Conservation (phyloP, 2,329 filamentous ascomycete genomes). For the Chaetomium strumarium region DNA sequence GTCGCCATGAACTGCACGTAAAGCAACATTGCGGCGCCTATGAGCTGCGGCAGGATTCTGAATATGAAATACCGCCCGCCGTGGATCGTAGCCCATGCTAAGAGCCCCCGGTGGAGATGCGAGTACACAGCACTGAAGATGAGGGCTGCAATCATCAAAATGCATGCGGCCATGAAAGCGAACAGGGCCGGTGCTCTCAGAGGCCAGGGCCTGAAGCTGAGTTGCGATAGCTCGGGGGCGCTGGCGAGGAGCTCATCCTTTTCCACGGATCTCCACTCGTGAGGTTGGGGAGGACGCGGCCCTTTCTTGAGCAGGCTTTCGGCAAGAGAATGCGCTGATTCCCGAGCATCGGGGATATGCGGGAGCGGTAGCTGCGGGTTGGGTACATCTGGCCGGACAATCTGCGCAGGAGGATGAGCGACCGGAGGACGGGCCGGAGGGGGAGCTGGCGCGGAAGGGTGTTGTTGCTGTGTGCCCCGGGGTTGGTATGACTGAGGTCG, state of each 20-base stretch:
- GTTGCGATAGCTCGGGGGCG: slow-evolving; percentile 40
- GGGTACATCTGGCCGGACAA: not conserved
- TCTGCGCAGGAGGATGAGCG: not conserved
- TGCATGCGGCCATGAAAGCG: slow-evolving; percentile 53
- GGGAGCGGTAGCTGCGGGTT: slow-evolving; percentile 8
- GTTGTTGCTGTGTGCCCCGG: slow-evolving; percentile 6
- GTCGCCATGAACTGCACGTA: slow-evolving; percentile 71
- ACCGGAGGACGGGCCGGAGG: slow-evolving; percentile 4
- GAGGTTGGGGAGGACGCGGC: slow-evolving; percentile 17
- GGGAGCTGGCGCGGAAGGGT: not conserved
- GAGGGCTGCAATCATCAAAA: slow-evolving; percentile 66
- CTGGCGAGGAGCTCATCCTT: slow-evolving; percentile 26
- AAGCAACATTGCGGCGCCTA: slow-evolving; percentile 65
- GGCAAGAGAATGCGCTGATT: slow-evolving; percentile 25
- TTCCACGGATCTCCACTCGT: slow-evolving; percentile 28
- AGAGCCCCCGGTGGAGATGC: slow-evolving; percentile 55
- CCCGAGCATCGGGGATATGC: slow-evolving; percentile 14
- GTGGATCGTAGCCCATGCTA: slow-evolving; percentile 62
- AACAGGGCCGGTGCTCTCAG: slow-evolving; percentile 62
- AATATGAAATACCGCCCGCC: slow-evolving; percentile 78
- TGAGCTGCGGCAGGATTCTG: slow-evolving; percentile 72
- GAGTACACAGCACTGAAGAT: slow-evolving; percentile 69
- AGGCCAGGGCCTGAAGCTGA: slow-evolving; percentile 67
- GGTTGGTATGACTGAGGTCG: slow-evolving; percentile 5
- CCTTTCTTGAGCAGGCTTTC: slow-evolving; percentile 21